These are phyloP conservation scores for Prunus mongolica DNA, from an alignment of 306 rosid species.

Conservation along the genomic window DNA sequence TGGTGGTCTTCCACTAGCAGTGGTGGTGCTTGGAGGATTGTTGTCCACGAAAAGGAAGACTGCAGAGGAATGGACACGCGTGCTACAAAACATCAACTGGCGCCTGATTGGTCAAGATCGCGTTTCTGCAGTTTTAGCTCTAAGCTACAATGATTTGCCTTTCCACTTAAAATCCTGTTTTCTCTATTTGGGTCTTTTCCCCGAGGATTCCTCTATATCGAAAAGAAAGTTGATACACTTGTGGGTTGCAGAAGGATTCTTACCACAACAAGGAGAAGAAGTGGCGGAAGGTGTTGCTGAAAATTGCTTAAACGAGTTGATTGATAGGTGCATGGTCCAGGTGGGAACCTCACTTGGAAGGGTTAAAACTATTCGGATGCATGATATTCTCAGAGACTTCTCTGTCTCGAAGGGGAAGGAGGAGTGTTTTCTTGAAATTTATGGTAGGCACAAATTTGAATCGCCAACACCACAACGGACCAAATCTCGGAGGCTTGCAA, in stretches of 20 bases:
- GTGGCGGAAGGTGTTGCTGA: background rate
- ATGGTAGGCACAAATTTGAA: background rate
- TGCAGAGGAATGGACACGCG: background rate
- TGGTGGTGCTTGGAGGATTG: background rate
- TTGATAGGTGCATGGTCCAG: background rate
- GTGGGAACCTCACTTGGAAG: background rate
- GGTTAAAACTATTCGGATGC: background rate
- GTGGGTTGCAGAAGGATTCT: conserved; percentile 4
- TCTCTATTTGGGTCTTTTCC: conserved; percentile 14
- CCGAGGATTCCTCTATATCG: background rate
- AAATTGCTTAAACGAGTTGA: background rate
- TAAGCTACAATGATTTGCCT: conserved; percentile 6
- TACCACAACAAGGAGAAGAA: background rate
- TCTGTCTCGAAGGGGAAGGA: background rate
- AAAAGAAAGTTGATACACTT: background rate
- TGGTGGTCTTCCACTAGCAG: rapidly evolving
- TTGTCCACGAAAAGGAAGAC: background rate
- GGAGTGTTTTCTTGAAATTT: background rate
- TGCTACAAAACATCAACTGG: background rate
- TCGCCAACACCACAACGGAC: background rate
- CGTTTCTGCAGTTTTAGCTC: background rate
- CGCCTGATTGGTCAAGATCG: background rate
- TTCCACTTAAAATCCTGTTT: conserved; percentile 5
- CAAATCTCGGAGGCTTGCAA: background rate
- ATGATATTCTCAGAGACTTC: conserved; percentile 8